Base-by-base conservation (phyloP, 768 basidiomycete species). In the Agaricus blazei region DNA sequence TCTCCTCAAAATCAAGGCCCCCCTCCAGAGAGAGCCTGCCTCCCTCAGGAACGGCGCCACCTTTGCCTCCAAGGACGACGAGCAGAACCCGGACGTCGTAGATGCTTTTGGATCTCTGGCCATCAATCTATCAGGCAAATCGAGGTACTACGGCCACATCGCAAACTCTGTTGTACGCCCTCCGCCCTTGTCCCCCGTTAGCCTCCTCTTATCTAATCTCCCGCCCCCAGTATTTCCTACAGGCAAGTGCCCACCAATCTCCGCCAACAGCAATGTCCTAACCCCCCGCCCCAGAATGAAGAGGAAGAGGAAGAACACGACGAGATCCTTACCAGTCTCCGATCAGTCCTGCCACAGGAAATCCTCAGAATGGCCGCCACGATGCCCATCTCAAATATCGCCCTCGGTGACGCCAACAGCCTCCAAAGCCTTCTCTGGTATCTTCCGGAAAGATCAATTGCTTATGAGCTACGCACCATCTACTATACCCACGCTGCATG, bases 81-180 rank as follows among this genome's bases (percentile, higher is more conserved):
- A 85, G 53, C 71, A 68, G 56, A 78, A 80, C 53, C 79, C 80
- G 7, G 88, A 90, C 61, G 76, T 89, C 44, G 81, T 90, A 4
- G 87, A 90, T 66, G 87, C 89, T 9, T 90, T 90, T 65, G 89
- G 89, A 19, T 87, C 88, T 0, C 70, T 91, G n/a, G 82, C 84
- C 9, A 87, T 91, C 60, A 85, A 76, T 46, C 70, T 85, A 23
- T 82, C 84, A 1, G 89, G 89, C 6, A 80, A 83, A 44, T 80
- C 88, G 24, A 90, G 86, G 63, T 90, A 87, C 63, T 89, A 79
- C 60, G 88, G 88, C 9, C 84, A 84, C 31, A 87, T 78, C 24
- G 88, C 88, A 23, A 88, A 84, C 59, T 90, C 88, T 11, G 88
- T 82, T 82, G 88, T 89, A 63, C 59, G 83, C 67, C 9, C 4